A percentile compares a stretch with the other conserved stretches of the same genome.
Conservation (phyloP, 2,329 filamentous ascomycete genomes). For the Colletotrichum sp. region DNA sequence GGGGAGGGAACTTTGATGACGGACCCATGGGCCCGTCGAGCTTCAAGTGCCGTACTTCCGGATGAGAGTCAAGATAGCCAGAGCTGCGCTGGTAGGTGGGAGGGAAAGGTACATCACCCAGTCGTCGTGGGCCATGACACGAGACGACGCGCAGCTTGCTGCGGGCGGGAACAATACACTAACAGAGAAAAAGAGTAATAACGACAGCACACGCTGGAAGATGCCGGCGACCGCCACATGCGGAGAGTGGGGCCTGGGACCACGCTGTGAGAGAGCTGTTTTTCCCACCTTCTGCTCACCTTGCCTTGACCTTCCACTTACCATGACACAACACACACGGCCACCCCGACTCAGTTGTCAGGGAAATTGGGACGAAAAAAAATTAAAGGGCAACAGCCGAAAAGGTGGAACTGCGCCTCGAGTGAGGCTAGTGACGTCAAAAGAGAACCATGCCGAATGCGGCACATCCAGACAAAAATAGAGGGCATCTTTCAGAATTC, state of each 20-base stretch:
- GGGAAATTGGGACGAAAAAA: neutral
- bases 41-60: conserved; percentile 17
- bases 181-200: neutral
- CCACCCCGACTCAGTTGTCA: conserved; percentile 6
- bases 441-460: neutral
- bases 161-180: neutral
- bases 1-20: conserved; percentile 5
- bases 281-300: neutral
- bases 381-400: neutral
- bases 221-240: conserved; percentile 12
- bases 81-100: neutral
- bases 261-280: neutral
- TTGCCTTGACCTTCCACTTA: neutral
- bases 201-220: neutral
- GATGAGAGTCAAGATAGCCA: neutral
- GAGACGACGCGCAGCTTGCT: neutral
- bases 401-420: neutral
- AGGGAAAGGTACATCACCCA: neutral
- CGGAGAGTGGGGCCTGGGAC: neutral
- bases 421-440: conserved; percentile 10
- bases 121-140: neutral
- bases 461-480: neutral
- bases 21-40: neutral
- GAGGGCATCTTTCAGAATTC: neutral
- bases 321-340: neutral